A percentile compares a stretch with the other conserved stretches of the same genome.
These are phyloP conservation scores for Phascolomyces articulosus DNA, from an alignment of 371 early-diverging fungal genomes.

Conservation along the genomic window DNA sequence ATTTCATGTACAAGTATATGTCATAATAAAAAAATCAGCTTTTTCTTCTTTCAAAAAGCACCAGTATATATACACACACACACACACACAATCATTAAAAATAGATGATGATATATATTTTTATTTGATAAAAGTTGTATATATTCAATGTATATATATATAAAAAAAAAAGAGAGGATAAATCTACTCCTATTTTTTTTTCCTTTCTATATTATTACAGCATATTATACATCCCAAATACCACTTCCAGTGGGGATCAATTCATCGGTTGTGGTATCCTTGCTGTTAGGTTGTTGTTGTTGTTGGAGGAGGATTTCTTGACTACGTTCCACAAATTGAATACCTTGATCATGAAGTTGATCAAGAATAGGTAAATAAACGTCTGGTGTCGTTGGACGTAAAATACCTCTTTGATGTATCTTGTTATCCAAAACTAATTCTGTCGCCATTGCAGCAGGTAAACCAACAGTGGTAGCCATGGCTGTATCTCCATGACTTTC, in stretches of 20 bases:
- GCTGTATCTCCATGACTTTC: conserved; percentile 72
- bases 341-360: conserved; percentile 72
- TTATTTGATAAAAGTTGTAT: no score
- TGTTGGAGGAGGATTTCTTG: conserved; percentile 20
- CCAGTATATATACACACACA: no score
- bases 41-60: no score
- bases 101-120: no score
- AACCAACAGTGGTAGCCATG: conserved; percentile 92
- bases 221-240: conserved; percentile 19
- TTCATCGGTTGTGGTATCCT: conserved; percentile 12
- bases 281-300: conserved; percentile 9
- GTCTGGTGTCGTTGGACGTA: conserved; percentile 76
- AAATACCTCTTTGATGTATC: conserved; percentile 69
- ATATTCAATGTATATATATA: no score
- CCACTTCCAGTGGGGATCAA: conserved; percentile 35
- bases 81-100: no score
- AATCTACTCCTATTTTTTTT: no score
- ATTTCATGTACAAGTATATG: no score
- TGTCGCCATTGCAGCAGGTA: conserved; percentile 88
- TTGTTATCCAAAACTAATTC: conserved; percentile 77
- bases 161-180: no score
- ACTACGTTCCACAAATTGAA: conserved; percentile 67
- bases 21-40: no score
- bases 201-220: no score
- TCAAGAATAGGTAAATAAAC: conserved; percentile 79